These are phyloP conservation scores for Sarocladiaceae sp. DNA, from an alignment of 2,329 filamentous ascomycete genomes.

Conservation along the genomic window DNA sequence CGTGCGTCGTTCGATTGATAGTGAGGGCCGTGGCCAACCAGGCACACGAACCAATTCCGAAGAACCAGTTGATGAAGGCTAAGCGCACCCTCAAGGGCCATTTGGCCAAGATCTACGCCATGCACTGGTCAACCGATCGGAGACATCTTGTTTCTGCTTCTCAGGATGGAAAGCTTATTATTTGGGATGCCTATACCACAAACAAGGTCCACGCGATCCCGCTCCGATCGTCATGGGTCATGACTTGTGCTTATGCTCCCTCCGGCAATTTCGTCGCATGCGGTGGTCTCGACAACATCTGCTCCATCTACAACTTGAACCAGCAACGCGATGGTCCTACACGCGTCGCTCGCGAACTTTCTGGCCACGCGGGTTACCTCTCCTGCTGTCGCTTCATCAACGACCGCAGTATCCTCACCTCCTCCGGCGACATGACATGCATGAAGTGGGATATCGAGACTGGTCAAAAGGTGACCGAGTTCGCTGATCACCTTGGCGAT, in stretches of 20 bases:
- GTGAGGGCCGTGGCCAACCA: slow-evolving; percentile 90
- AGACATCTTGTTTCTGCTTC: slow-evolving; percentile 96
- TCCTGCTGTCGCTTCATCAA: slow-evolving; percentile 99
- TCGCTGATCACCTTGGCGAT: slow-evolving; percentile 95
- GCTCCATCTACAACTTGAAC: slow-evolving; percentile 98
- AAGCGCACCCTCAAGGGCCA: slow-evolving; percentile 97
- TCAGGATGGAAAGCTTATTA: slow-evolving; percentile 98
- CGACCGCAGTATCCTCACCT: slow-evolving; percentile 94
- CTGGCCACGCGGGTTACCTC: slow-evolving; percentile 93
- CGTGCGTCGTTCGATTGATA: slow-evolving; percentile 32
- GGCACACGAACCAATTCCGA: slow-evolving; percentile 86
- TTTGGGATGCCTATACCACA: slow-evolving; percentile 99
- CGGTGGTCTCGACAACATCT: slow-evolving; percentile 98
- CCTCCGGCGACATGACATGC: slow-evolving; percentile 98
- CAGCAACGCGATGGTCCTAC: slow-evolving; percentile 93
- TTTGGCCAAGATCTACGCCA: slow-evolving; percentile 98
- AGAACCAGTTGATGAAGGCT: slow-evolving; percentile 92
- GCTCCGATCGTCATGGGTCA: slow-evolving; percentile 96
- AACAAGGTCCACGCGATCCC: slow-evolving; percentile 99
- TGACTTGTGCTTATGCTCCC: slow-evolving; percentile 98
- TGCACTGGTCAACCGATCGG: slow-evolving; percentile 99
- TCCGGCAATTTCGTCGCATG: slow-evolving; percentile 98
- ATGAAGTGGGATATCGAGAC: slow-evolving; percentile 99
- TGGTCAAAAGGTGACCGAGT: slow-evolving; percentile 94
- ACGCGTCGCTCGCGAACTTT: slow-evolving; percentile 90